These are phyloP conservation scores for Logfia minima DNA, from an alignment of 129 eudicot species.

Conservation along the genomic window DNA sequence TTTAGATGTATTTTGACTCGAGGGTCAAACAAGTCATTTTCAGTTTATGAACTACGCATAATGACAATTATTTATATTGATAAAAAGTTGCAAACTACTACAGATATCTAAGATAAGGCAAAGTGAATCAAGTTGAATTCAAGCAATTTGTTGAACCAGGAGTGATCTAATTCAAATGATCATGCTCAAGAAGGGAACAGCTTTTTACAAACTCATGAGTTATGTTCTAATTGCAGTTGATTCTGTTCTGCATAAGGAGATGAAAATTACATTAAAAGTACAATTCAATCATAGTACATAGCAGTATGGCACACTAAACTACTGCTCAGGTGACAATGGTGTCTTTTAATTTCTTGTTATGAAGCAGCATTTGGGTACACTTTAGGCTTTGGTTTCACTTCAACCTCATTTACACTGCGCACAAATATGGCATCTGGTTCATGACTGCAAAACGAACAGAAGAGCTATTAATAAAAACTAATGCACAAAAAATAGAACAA, in stretches of 20 bases:
- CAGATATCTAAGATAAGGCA: background rate
- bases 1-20: background rate
- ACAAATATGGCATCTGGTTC: slow-evolving; percentile 84
- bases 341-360: slow-evolving; percentile 42
- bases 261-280: slow-evolving; percentile 6
- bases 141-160: background rate
- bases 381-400: slow-evolving; percentile 94
- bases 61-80: too few relatives aligned
- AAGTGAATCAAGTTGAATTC: background rate
- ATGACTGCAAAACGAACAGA: slow-evolving; percentile 55
- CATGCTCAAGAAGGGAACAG: background rate
- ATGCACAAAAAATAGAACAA: background rate
- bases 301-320: background rate
- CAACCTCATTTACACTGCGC: slow-evolving; percentile 79
- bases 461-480: background rate
- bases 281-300: slow-evolving; percentile 7
- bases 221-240: background rate
- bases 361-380: slow-evolving; percentile 61
- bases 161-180: background rate
- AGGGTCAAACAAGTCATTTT: too few relatives aligned
- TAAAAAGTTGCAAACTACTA: too few relatives aligned
- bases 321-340: background rate
- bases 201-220: slow-evolving; percentile 7
- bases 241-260: background rate
- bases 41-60: too few relatives aligned